phyloP scores from a whole-genome alignment of 768 basidiomycete genomes.

The Macrolepiota albuminosa region DNA sequence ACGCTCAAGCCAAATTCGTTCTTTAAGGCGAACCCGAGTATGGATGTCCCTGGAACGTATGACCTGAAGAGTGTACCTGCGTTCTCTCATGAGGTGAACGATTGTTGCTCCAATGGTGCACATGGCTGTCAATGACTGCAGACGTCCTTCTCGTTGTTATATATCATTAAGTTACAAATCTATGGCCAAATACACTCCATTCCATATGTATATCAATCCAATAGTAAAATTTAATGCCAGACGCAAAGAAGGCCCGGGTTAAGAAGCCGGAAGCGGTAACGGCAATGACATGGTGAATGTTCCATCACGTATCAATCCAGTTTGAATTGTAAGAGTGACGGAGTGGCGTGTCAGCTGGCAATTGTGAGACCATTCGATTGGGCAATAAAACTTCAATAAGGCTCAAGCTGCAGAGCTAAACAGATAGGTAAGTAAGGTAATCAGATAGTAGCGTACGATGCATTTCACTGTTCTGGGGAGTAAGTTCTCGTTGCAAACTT shows the following conservation, averaged over 20 bases:
- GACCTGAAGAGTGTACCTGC: slow-evolving; percentile 63
- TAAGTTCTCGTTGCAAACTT: not conserved
- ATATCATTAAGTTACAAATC: not conserved
- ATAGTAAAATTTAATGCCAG: not conserved
- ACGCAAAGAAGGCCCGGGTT: not conserved
- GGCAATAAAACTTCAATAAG: not conserved
- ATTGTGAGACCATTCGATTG: no score
- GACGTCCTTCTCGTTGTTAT: no score
- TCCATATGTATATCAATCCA: not conserved
- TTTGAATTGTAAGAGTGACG: not conserved
- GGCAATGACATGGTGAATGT: not conserved
- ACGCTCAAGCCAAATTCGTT: slow-evolving; percentile 80
- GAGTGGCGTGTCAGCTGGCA: not conserved
- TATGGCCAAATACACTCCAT: not conserved
- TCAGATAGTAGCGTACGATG: no score
- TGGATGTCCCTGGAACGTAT: slow-evolving; percentile 78
- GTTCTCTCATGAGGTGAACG: slow-evolving; percentile 30
- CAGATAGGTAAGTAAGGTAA: no score
- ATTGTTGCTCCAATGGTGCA: slow-evolving; percentile 8
- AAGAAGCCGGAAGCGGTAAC: not conserved
- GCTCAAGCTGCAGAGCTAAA: not conserved
- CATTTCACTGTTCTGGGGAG: no score
- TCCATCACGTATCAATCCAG: not conserved
- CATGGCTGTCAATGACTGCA: slow-evolving; percentile 8
- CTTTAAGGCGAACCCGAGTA: slow-evolving; percentile 82